Percentiles rank a stretch among this genome's conserved stretches.
phyloP scores from a whole-genome alignment of 805 yeast species.

The Candida ficus region DNA sequence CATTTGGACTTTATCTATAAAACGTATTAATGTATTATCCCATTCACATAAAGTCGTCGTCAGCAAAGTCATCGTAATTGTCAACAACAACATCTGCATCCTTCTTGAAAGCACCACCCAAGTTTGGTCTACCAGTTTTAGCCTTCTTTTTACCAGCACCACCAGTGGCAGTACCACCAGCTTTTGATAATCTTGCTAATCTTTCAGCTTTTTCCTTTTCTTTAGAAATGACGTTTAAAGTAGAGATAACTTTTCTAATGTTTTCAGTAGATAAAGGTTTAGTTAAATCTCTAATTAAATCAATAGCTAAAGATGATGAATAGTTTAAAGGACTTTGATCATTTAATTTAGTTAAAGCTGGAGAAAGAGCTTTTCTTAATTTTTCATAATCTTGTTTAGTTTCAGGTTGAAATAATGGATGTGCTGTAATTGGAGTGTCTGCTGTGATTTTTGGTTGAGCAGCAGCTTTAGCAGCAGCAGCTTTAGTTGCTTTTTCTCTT shows the following conservation, averaged over 20 bases:
- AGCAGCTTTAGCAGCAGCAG: slow-evolving; percentile 31
- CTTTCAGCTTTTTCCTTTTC: slow-evolving; percentile 90
- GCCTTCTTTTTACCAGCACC: slow-evolving; percentile 97
- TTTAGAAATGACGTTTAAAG: slow-evolving; percentile 72
- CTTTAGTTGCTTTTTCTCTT: slow-evolving; percentile 33
- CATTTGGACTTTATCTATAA: too few species aligned
- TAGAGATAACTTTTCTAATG: slow-evolving; percentile 78
- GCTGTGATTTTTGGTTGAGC: slow-evolving; percentile 31
- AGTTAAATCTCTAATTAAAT: slow-evolving; percentile 78
- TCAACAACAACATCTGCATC: slow-evolving; percentile 54
- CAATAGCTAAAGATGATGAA: slow-evolving; percentile 72
- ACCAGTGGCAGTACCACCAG: slow-evolving; percentile 83
- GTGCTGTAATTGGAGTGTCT: slow-evolving; percentile 64
- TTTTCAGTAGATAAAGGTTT: slow-evolving; percentile 79
- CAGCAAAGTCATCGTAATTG: slow-evolving; percentile 42
- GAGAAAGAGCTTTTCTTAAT: slow-evolving; percentile 65
- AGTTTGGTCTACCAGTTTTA: slow-evolving; percentile 57
- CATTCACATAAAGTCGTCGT: slow-evolving; percentile 73
- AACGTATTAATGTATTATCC: too few species aligned
- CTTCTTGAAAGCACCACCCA: slow-evolving; percentile 60
- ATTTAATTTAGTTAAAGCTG: slow-evolving; percentile 55
- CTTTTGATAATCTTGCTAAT: slow-evolving; percentile 72
- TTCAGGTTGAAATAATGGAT: slow-evolving; percentile 82
- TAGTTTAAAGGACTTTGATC: slow-evolving; percentile 63
- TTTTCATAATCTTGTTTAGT: slow-evolving; percentile 75